A percentile compares a stretch with the other conserved stretches of the same genome.
These are phyloP conservation scores for Rhodomyrtus tomentosa DNA, from an alignment of 345 rosid genomes.

Conservation along the genomic window DNA sequence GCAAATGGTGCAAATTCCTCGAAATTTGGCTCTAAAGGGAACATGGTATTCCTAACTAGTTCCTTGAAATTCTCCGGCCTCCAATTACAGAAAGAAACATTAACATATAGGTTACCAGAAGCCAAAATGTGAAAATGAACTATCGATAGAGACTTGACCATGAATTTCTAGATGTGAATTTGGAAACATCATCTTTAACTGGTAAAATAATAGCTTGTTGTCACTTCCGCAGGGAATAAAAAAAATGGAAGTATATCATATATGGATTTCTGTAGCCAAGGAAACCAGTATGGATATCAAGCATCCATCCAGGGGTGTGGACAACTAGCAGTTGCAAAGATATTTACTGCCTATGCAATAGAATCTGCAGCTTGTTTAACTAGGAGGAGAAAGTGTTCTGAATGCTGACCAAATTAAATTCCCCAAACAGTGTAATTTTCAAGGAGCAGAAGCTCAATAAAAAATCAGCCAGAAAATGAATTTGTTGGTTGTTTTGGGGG, in stretches of 20 bases:
- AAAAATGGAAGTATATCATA: constrained; percentile 20
- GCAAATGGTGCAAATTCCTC: too few relatives aligned
- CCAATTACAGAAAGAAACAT: too few relatives aligned
- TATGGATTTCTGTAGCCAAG: constrained; percentile 6
- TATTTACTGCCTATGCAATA: neutral
- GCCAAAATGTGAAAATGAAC: too few relatives aligned
- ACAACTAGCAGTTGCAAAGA: neutral
- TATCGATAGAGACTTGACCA: too few relatives aligned
- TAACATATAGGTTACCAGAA: too few relatives aligned
- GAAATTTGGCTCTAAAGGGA: too few relatives aligned
- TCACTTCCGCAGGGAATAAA: constrained; percentile 26
- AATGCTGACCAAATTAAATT: neutral
- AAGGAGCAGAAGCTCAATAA: neutral
- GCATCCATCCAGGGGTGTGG: neutral
- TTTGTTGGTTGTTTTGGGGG: neutral
- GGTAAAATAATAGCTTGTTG: constrained; percentile 21
- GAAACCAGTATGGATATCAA: neutral
- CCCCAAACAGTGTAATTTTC: neutral
- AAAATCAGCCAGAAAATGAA: neutral
- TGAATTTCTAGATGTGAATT: too few relatives aligned
- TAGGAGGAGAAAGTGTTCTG: neutral
- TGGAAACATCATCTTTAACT: too few relatives aligned
- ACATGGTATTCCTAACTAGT: too few relatives aligned
- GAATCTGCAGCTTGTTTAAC: neutral
- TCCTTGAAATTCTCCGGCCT: too few relatives aligned